Evolutionary conservation across 768 basidiomycete genomes (phyloP), one percentile per base, ranked within the genome.

Genomic region (Pleurotus sapidus): DNA sequence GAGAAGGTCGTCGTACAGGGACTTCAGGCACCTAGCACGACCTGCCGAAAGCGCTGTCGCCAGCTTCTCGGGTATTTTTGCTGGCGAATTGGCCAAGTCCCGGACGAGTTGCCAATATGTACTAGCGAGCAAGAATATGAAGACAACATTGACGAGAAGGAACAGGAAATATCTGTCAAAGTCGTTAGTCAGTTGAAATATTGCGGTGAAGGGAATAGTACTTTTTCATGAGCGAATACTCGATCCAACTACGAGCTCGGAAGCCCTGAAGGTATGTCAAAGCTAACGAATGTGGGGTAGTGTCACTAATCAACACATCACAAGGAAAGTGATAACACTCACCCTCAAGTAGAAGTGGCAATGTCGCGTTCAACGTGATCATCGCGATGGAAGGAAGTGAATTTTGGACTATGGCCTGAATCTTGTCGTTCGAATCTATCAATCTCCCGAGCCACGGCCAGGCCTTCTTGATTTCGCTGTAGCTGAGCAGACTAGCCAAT

Each of bases 331-430:
- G 7, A 46, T 14, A 45, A 14, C 34, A 4, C 74, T 34, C 56
- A 91, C 93, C 90, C 75, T 97, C 95, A 17, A 99, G 75, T 12
- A 95, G 71, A 71, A 95, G 95, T 0, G 97, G 97, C 9, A 98
- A 67, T 25, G 90, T 60, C 0, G 91, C 94, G 71, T 98, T 99
- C 66, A 98, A 80, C 0, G 83, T 82, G 61, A 95, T 94, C 78
- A 98, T 84, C 2, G 89, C 96, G 53, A 95, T 80, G 23, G 90
- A 90, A 1, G 97, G 96, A 50, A 99, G 74, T 1, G 95, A 95
- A 61, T 95, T 98, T 73, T 98, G 95, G 18, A 98, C 92, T 40
- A 99, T 82, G 0, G 92, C 94, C 20, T 88, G 82, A 18, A 97
- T 73, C 59, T 87, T 84, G 42, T 84, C 86, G 63, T 90, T 94